phyloP scores from a whole-genome alignment of 2,329 filamentous ascomycete genomes.

The Colletotrichum spinosum region DNA sequence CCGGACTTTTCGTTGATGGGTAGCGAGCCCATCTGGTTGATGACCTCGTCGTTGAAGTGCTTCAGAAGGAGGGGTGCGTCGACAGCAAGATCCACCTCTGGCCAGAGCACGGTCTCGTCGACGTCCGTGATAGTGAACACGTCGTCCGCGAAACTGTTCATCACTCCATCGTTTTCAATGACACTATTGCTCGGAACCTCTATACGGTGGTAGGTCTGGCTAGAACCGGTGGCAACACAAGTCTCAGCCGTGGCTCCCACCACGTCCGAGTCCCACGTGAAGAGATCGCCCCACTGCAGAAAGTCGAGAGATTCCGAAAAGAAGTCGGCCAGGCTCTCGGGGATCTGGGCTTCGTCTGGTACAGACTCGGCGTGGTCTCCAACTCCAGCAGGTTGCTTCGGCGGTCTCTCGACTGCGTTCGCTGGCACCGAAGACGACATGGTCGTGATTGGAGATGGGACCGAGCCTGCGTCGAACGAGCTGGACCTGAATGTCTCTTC shows the following conservation, averaged over 20 bases:
- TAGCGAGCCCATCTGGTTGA: conserved; percentile 16
- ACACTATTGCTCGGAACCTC: neutral
- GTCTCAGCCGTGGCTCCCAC: neutral
- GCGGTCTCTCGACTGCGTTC: neutral
- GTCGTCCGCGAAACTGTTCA: neutral
- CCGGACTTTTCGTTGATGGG: conserved; percentile 21
- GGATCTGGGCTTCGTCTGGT: neutral
- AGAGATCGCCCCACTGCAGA: conserved; percentile 15
- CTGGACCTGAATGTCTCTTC: neutral
- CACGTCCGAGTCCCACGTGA: neutral
- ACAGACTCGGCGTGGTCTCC: neutral
- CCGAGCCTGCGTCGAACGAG: neutral
- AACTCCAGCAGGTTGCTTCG: neutral
- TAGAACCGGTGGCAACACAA: too few relatives aligned
- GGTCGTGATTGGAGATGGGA: neutral
- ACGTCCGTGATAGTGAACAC: neutral
- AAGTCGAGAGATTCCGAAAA: conserved; percentile 13
- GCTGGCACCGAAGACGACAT: neutral
- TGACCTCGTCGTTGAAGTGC: conserved; percentile 20
- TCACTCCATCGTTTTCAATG: neutral
- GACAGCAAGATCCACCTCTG: neutral
- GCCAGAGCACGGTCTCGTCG: neutral
- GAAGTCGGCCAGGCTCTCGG: neutral
- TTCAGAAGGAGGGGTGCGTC: conserved; percentile 13
- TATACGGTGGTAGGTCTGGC: too few relatives aligned